Evolutionary conservation across 495 filamentous ascomycete species (phyloP).

Genomic region (Penicillium angulare): DNA sequence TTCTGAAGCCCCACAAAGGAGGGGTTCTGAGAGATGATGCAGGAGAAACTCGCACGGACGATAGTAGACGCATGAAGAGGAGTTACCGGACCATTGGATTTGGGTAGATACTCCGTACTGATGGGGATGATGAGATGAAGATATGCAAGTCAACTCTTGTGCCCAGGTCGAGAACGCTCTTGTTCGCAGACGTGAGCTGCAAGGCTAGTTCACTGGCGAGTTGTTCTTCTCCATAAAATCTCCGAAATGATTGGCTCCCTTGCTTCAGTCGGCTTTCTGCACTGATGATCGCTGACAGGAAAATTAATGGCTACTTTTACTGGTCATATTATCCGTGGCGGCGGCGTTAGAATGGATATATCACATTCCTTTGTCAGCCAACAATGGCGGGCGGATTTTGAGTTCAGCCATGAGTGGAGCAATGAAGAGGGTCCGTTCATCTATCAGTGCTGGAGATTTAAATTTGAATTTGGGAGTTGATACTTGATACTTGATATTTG

Average conservation of each 20-base stretch:
- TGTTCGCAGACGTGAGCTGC: not conserved
- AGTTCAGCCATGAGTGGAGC: constrained; percentile 7
- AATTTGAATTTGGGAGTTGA: too few species aligned
- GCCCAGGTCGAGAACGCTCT: not conserved
- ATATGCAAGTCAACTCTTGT: not conserved
- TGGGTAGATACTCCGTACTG: not conserved
- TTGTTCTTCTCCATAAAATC: too few species aligned
- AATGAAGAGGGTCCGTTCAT: too few species aligned
- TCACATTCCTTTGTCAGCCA: not conserved
- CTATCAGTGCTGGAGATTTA: too few species aligned
- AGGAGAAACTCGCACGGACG: not conserved
- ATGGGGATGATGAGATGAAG: not conserved
- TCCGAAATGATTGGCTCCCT: not conserved
- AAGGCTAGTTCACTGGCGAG: too few species aligned
- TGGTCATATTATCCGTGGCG: not conserved
- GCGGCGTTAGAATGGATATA: not conserved
- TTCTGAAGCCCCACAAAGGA: not conserved
- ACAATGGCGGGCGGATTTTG: not conserved
- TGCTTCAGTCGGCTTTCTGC: not conserved
- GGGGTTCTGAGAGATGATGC: not conserved
- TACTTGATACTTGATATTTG: too few species aligned
- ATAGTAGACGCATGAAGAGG: not conserved
- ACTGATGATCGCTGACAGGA: not conserved
- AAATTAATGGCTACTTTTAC: not conserved
- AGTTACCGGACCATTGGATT: not conserved